A percentile compares a stretch with the other conserved stretches of the same genome.
Evolutionary conservation across 2,329 filamentous ascomycete genomes (phyloP).

Genomic region (Alternaria sp.): DNA sequence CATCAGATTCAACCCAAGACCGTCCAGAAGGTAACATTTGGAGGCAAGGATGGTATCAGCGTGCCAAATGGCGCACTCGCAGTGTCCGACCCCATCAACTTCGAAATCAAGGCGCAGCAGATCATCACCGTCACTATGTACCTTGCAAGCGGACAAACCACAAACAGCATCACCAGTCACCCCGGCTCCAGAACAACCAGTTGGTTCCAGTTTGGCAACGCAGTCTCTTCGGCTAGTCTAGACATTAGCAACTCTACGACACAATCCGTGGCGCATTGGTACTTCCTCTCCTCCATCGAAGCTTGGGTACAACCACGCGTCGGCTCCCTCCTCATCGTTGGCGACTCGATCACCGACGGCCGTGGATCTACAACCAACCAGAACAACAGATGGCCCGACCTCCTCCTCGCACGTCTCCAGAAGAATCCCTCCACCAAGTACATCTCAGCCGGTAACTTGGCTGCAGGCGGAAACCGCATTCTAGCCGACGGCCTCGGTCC

Average conservation of each 20-base stretch:
- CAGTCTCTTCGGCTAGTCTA: conserved; percentile 58
- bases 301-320: conserved; percentile 56
- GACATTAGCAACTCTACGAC: conserved; percentile 48
- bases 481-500: conserved; percentile 68
- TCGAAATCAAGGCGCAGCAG: conserved; percentile 58
- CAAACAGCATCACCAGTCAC: conserved; percentile 66
- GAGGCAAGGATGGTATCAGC: conserved; percentile 58
- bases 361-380: conserved; percentile 64
- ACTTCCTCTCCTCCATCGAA: conserved; percentile 65
- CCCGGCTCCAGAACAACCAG: conserved; percentile 69
- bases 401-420: conserved; percentile 55
- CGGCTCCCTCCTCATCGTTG: conserved; percentile 62
- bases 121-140: conserved; percentile 67
- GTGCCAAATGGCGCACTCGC: conserved; percentile 63
- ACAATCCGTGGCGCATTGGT: conserved; percentile 56
- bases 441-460: conserved; percentile 68
- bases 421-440: conserved; percentile 50
- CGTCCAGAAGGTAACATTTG: conserved; percentile 64
- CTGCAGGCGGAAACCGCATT: conserved; percentile 72
- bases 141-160: conserved; percentile 62
- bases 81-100: conserved; percentile 68
- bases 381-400: conserved; percentile 60
- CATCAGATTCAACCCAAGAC: conserved; percentile 61
- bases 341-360: conserved; percentile 71
- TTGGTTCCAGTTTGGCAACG: conserved; percentile 66